phyloP scores from a whole-genome alignment of 1,284 basidiomycete genomes.

The Irpex sp. region DNA sequence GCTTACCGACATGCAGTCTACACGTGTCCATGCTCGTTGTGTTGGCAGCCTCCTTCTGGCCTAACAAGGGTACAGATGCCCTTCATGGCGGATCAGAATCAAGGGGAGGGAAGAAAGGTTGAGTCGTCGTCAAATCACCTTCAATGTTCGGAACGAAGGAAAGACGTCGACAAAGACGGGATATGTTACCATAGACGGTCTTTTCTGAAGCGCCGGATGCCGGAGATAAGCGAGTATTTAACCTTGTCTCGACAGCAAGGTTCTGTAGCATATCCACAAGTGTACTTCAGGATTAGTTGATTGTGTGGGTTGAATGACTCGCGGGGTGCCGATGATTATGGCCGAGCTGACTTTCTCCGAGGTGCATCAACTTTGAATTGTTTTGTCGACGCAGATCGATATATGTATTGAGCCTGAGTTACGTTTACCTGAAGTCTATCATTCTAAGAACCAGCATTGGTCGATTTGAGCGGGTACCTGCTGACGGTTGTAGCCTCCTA shows the following conservation, averaged over 20 bases:
- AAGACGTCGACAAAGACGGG: not conserved
- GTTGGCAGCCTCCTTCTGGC: not conserved
- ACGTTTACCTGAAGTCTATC: not conserved
- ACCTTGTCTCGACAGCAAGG: not conserved
- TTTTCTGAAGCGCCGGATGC: not conserved
- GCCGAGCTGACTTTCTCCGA: not conserved
- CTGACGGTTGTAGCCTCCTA: not conserved
- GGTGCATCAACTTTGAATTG: not conserved
- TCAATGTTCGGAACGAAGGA: not conserved
- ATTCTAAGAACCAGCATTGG: not conserved
- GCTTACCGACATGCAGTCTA: constrained; percentile 5
- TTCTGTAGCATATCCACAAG: not conserved
- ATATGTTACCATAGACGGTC: not conserved
- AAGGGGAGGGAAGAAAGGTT: not conserved
- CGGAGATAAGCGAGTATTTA: not conserved
- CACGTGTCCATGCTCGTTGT: constrained; percentile 6
- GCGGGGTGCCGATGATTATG: not conserved
- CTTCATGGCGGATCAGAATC: not conserved
- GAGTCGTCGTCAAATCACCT: not conserved
- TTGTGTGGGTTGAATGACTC: not conserved
- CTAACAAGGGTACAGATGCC: not conserved
- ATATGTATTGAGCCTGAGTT: not conserved
- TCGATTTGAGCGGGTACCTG: not conserved
- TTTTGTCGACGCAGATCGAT: not conserved
- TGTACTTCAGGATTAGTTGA: not conserved